Percentiles rank a stretch among this genome's conserved stretches.
Conservation (phyloP, 257 asterid genomes). For the Solanum pimpinellifolium region DNA sequence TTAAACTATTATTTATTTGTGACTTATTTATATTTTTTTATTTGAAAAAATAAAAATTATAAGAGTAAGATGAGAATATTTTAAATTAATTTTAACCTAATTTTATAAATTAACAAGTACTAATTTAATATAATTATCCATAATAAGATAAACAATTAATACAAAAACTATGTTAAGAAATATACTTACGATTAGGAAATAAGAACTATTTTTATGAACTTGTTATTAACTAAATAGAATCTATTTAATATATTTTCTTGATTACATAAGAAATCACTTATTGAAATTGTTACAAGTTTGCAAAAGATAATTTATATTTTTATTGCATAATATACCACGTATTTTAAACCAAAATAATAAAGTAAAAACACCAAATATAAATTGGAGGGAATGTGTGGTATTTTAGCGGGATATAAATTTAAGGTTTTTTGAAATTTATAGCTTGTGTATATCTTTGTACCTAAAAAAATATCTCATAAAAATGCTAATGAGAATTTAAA, state of each 20-base stretch:
- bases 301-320: no score
- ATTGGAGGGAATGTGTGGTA: neutral
- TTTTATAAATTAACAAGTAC: no score
- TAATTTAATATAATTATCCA: no score
- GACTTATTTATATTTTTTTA: neutral
- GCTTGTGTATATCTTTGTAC: no score
- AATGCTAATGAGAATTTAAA: neutral
- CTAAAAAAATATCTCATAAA: neutral
- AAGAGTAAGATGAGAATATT: neutral
- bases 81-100: no score
- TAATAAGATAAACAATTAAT: no score
- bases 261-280: neutral
- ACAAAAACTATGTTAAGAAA: neutral
- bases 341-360: neutral
- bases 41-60: no score
- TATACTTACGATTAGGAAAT: neutral
- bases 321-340: neutral
- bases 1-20: no score
- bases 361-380: neutral
- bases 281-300: neutral
- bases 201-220: neutral
- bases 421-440: no score
- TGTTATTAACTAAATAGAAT: neutral
- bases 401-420: neutral
- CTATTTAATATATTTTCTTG: neutral